phyloP scores from a whole-genome alignment of 352 stramenopile genomes.

The Poterioochromonas sp. region DNA sequence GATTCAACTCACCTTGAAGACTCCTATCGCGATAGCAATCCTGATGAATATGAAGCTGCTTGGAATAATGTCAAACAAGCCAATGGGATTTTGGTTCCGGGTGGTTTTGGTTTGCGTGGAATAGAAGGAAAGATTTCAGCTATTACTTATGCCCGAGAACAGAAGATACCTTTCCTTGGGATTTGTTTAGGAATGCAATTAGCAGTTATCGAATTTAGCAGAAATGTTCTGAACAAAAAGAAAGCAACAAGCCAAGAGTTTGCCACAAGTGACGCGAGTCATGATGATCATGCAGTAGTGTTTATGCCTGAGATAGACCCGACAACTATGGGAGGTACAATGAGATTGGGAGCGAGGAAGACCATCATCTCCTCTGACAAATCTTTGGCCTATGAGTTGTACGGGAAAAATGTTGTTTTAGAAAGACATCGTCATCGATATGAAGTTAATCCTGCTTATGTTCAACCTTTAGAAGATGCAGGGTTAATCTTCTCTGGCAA shows the following conservation, averaged over 20 bases:
- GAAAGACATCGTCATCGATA: conserved; percentile 97
- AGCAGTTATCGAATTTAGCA: conserved; percentile 49
- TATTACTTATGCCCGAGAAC: conserved; percentile 74
- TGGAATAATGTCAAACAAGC: conserved; percentile 70
- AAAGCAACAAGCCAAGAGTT: conserved; percentile 39
- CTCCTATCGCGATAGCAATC: conserved; percentile 25
- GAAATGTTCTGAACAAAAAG: conserved; percentile 26
- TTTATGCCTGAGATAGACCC: conserved; percentile 99
- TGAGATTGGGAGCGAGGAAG: conserved; percentile 90
- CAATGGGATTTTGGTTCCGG: conserved; percentile 72
- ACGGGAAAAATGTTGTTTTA: conserved; percentile 63
- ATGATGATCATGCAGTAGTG: conserved; percentile 48
- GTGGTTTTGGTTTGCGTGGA: conserved; percentile 78
- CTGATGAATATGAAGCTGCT: conserved; percentile 60
- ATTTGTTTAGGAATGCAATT: conserved; percentile 75
- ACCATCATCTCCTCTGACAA: conserved; percentile 51
- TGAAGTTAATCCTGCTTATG: conserved; percentile 93
- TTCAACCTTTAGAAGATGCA: conserved; percentile 63
- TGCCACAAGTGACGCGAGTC: conserved; percentile 43
- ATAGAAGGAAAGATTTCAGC: conserved; percentile 49
- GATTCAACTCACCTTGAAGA: conserved; percentile 76
- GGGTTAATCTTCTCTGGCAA: conserved; percentile 95
- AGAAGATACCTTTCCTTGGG: conserved; percentile 77
- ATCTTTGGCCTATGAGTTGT: too few relatives aligned
- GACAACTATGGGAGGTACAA: conserved; percentile 96